Evolutionary conservation across 164 flowering plant genomes (phyloP).

Genomic region (Vitis labrusca): DNA sequence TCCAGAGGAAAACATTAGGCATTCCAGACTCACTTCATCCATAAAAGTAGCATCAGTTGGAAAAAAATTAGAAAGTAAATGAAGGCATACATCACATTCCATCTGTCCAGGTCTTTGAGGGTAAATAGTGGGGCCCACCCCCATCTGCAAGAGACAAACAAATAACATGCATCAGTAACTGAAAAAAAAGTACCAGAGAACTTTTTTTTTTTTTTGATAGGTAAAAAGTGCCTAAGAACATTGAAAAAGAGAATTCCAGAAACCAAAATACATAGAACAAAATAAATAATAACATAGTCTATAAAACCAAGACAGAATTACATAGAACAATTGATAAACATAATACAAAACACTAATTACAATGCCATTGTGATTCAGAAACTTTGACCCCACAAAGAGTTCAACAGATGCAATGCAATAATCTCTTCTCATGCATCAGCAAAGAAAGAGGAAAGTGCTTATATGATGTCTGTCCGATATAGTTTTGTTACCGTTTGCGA

Average conservation of each 20-base stretch:
- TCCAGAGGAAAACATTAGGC: not conserved
- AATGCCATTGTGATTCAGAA: no score
- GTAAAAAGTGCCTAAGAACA: not conserved
- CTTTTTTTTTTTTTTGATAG: not conserved
- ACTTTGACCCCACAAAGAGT: no score
- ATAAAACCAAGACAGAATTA: no score
- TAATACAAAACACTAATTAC: no score
- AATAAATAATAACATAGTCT: no score
- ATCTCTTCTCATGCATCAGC: no score
- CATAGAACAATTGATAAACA: no score
- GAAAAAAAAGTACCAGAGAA: not conserved
- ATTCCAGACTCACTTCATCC: not conserved
- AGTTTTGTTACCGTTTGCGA: conserved; percentile 38
- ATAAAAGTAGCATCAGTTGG: not conserved
- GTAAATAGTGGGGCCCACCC: conserved; percentile 43
- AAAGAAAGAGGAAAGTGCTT: conserved; percentile 6
- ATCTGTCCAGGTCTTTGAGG: conserved; percentile 90
- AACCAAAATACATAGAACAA: not conserved
- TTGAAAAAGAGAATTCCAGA: not conserved
- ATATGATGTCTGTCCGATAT: no score
- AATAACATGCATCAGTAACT: conserved; percentile 3
- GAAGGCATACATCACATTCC: conserved; percentile 82
- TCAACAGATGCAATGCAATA: no score
- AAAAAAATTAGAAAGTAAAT: not conserved
- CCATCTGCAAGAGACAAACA: conserved; percentile 53